Percentiles rank a stretch among this genome's conserved stretches.
Evolutionary conservation across 202 grass and related monocot genomes (phyloP).

Genomic region (Panicum hallii): DNA sequence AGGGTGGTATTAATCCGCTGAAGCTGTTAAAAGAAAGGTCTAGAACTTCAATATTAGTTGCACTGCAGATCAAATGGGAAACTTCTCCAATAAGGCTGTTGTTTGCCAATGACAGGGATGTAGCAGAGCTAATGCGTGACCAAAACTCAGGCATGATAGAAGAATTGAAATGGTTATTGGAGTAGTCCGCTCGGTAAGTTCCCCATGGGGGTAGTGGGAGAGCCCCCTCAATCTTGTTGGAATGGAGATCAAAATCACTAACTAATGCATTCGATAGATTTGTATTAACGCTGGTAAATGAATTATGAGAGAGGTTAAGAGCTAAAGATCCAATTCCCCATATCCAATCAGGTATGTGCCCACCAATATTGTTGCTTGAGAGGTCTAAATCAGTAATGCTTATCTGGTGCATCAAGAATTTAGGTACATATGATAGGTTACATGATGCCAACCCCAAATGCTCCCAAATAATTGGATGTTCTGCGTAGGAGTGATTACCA

Average conservation of each 20-base stretch:
- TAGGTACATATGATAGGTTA: conserved; percentile 47
- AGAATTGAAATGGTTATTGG: conserved; percentile 40
- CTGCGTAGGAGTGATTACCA: not conserved
- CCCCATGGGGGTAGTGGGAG: conserved; percentile 39
- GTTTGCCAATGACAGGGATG: conserved; percentile 37
- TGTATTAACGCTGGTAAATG: conserved; percentile 21
- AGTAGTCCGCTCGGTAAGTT: conserved; percentile 37
- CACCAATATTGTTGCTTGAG: conserved; percentile 50
- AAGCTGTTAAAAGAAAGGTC: conserved; percentile 56
- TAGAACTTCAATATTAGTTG: conserved; percentile 13
- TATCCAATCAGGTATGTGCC: conserved; percentile 50
- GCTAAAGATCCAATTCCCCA: conserved; percentile 18
- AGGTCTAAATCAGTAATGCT: conserved; percentile 19
- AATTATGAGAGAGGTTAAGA: conserved; percentile 33
- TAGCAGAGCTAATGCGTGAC: not conserved
- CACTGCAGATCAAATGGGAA: conserved; percentile 41
- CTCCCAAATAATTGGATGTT: not conserved
- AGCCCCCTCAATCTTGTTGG: conserved; percentile 47
- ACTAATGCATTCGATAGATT: not conserved
- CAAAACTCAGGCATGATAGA: not conserved
- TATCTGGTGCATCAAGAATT: conserved; percentile 32
- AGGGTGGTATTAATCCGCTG: conserved; percentile 45
- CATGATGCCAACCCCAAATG: conserved; percentile 45
- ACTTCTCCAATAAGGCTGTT: conserved; percentile 32
- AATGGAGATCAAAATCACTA: not conserved